phyloP scores from a whole-genome alignment of 1,139 yeast genomes.

The Blastobotrys persicus region DNA sequence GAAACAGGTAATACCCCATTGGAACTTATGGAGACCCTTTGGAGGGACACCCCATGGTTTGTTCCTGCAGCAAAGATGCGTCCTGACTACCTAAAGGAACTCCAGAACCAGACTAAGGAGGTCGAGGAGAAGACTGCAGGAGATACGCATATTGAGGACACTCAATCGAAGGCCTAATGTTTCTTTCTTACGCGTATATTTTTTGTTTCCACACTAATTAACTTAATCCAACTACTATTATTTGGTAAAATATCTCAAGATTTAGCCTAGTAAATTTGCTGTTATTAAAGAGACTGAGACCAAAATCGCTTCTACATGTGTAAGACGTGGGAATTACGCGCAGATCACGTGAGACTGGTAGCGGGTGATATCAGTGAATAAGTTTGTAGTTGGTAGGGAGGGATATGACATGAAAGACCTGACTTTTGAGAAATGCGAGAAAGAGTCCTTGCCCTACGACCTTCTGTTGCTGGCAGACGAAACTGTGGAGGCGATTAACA shows the following conservation, averaged over 20 bases:
- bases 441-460: constrained; percentile 5
- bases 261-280: too few relatives aligned
- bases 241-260: not conserved
- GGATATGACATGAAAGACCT: too few relatives aligned
- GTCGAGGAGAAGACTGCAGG: constrained; percentile 10
- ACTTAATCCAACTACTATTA: not conserved
- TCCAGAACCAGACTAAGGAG: constrained; percentile 13
- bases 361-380: too few relatives aligned
- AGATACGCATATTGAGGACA: not conserved
- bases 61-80: constrained; percentile 14
- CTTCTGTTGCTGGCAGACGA: constrained; percentile 11
- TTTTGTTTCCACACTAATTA: too few relatives aligned
- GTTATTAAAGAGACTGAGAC: too few relatives aligned
- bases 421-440: not conserved
- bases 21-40: constrained; percentile 12
- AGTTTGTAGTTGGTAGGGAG: too few relatives aligned
- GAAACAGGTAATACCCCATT: constrained; percentile 52
- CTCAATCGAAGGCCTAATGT: not conserved
- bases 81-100: constrained; percentile 12
- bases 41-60: constrained; percentile 17
- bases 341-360: too few relatives aligned
- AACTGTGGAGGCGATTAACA: constrained; percentile 12
- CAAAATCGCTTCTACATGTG: too few relatives aligned
- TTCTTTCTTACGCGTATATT: too few relatives aligned
- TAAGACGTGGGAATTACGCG: too few relatives aligned